Conservation (phyloP, 2,329 filamentous ascomycete genomes). For the Alternaria rosae region DNA sequence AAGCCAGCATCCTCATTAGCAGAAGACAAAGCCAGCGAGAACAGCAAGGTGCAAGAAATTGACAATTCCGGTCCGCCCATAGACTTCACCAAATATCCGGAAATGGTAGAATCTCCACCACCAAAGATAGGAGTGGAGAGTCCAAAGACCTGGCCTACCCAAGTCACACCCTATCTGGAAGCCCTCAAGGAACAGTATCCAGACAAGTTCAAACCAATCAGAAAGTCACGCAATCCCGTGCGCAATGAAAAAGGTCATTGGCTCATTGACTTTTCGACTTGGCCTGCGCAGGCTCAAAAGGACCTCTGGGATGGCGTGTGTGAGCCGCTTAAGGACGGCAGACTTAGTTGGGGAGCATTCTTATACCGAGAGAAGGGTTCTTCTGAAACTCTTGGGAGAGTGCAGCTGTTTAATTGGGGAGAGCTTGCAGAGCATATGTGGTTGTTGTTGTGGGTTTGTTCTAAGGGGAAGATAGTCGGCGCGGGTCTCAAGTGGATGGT, state of each 20-base stretch:
- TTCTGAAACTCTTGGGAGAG: constrained; percentile 40
- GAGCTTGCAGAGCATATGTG: constrained; percentile 76
- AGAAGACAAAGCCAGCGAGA: not conserved
- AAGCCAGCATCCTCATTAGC: not conserved
- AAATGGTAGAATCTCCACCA: constrained; percentile 35
- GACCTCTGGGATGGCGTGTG: constrained; percentile 69
- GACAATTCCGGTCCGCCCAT: not conserved
- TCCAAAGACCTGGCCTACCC: constrained; percentile 33
- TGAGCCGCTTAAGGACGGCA: constrained; percentile 65
- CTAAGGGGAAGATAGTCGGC: constrained; percentile 66
- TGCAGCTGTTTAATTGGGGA: constrained; percentile 82
- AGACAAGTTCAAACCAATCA: constrained; percentile 43
- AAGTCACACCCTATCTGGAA: constrained; percentile 36
- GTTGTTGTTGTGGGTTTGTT: constrained; percentile 76
- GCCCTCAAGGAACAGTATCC: constrained; percentile 38
- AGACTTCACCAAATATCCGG: constrained; percentile 33
- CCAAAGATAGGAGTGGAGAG: constrained; percentile 29
- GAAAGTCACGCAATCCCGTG: constrained; percentile 58
- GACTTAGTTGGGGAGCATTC: constrained; percentile 73
- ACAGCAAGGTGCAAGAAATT: not conserved
- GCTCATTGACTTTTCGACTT: constrained; percentile 67
- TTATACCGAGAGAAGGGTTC: constrained; percentile 50
- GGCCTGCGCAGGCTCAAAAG: constrained; percentile 59
- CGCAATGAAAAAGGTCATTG: constrained; percentile 80
- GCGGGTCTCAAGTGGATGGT: constrained; percentile 70